Conservation (phyloP, 257 asterid species). For the Ballota nigra region DNA sequence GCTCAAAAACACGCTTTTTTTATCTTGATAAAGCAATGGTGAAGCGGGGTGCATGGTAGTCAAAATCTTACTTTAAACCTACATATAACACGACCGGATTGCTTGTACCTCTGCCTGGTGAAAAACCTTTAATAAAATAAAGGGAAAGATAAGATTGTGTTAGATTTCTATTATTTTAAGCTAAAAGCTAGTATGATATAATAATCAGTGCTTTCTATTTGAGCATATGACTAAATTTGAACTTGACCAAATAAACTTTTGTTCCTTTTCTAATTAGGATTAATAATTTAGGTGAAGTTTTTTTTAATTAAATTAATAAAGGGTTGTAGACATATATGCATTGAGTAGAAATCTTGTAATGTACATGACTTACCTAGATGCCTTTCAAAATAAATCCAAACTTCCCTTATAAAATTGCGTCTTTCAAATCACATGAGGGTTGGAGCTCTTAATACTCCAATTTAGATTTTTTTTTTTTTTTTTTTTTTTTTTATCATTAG, state of each 20-base stretch:
- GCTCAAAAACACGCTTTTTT: constrained; percentile 4
- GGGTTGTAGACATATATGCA: no score
- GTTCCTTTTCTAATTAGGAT: not conserved
- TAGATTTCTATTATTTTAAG: not conserved
- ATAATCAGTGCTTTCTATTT: not conserved
- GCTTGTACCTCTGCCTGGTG: constrained; percentile 1
- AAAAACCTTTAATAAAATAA: not conserved
- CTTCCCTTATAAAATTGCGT: not conserved
- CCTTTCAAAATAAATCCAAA: not conserved
- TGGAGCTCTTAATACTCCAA: not conserved
- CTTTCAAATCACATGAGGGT: not conserved
- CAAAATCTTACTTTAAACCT: constrained; percentile 17
- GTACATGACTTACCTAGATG: not conserved
- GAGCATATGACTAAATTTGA: not conserved
- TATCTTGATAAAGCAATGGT: constrained; percentile 28
- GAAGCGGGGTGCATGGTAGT: not conserved
- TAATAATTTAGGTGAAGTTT: no score
- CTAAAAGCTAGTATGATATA: not conserved
- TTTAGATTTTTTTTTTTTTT: no score
- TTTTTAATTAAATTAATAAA: no score
- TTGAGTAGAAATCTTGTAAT: not conserved
- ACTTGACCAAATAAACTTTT: not conserved
- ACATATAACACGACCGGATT: not conserved
- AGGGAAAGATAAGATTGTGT: not conserved
- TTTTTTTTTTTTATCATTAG: not conserved